phyloP scores from a whole-genome alignment of 495 filamentous ascomycete genomes.

The Penicillium simplicissimum region DNA sequence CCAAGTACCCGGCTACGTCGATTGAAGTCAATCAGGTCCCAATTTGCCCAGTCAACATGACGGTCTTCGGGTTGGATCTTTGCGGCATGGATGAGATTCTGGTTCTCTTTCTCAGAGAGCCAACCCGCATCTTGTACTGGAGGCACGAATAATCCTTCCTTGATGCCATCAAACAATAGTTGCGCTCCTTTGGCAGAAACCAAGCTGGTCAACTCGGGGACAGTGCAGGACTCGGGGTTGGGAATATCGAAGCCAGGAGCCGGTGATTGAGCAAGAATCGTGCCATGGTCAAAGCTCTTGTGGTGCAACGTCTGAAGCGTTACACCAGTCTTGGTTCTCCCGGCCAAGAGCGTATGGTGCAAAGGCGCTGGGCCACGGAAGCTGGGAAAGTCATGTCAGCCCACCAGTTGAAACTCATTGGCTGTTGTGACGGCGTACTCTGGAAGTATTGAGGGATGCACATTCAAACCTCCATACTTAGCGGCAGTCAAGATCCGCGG shows the following conservation, averaged over 20 bases:
- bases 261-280: conserved; percentile 68
- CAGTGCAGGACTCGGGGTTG: conserved; percentile 41
- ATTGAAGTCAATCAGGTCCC: conserved; percentile 49
- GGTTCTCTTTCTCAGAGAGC: conserved; percentile 19
- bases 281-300: conserved; percentile 72
- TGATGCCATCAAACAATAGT: conserved; percentile 62
- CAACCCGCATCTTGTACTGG: conserved; percentile 51
- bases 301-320: conserved; percentile 83
- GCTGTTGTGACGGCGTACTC: conserved; percentile 51
- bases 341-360: conserved; percentile 71
- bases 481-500: conserved; percentile 65
- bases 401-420: neutral
- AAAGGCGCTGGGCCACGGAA: conserved; percentile 77
- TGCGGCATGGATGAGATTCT: conserved; percentile 42
- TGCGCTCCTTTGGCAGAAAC: conserved; percentile 53
- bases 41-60: conserved; percentile 54
- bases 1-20: conserved; percentile 53
- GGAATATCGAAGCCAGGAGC: conserved; percentile 53
- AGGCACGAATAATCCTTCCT: conserved; percentile 62
- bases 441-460: conserved; percentile 93
- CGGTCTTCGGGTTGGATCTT: conserved; percentile 57
- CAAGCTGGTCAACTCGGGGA: conserved; percentile 41
- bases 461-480: conserved; percentile 84
- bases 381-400: conserved; percentile 39
- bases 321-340: conserved; percentile 60